Conservation (phyloP, 495 filamentous ascomycete species). For the Aspergillus leporis region DNA sequence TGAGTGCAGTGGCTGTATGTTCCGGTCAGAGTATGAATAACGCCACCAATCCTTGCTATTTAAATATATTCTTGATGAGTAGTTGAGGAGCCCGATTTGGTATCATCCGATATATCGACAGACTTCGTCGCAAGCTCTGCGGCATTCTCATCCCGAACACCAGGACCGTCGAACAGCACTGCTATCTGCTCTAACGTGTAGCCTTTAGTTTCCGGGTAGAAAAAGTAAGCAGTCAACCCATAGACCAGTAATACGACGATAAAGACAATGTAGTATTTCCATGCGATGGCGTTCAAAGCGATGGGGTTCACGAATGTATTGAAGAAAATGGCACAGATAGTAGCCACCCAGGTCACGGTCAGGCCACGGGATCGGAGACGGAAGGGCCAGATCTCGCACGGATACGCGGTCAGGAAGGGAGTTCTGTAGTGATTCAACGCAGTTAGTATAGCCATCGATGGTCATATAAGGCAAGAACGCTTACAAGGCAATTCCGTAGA, state of each 20-base stretch:
- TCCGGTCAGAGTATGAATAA: too few species aligned
- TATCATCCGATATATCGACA: neutral
- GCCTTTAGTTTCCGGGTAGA: conserved; percentile 65
- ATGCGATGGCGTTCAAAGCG: conserved; percentile 54
- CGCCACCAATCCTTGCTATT: neutral
- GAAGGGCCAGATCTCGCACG: conserved; percentile 65
- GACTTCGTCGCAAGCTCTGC: neutral
- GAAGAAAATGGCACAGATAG: conserved; percentile 55
- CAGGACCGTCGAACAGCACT: conserved; percentile 32
- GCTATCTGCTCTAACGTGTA: conserved; percentile 63
- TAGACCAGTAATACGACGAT: conserved; percentile 54
- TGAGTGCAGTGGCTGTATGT: too few species aligned
- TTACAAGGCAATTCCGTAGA: conserved; percentile 59
- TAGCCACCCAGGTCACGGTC: conserved; percentile 59
- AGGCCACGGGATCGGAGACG: conserved; percentile 65
- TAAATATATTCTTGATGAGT: neutral
- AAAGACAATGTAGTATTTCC: conserved; percentile 63
- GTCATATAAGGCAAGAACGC: neutral
- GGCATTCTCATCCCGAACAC: neutral
- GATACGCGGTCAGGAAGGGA: conserved; percentile 61
- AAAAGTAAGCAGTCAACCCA: conserved; percentile 57
- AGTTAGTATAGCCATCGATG: neutral
- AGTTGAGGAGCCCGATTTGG: neutral
- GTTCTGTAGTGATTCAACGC: conserved; percentile 31
- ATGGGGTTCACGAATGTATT: conserved; percentile 59